Evolutionary conservation across 1,284 basidiomycete species (phyloP), one percentile per base, ranked within the genome.

Genomic region (Naganishia cerealis): DNA sequence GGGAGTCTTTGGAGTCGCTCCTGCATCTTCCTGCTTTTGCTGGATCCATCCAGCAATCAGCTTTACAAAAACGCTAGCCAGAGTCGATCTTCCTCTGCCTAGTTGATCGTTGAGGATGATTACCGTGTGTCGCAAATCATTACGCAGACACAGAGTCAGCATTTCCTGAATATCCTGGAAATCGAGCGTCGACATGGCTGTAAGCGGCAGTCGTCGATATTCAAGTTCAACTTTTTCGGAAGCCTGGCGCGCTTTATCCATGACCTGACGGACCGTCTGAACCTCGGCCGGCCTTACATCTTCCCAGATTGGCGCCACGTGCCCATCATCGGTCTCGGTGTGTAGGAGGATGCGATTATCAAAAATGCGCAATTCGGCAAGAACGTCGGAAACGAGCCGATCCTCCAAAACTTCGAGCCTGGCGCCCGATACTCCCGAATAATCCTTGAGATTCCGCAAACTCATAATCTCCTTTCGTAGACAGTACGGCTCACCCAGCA

Each of bases 71-170:
- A 94, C 90, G 7, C 94, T 90, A 18, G 93, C 88, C 71, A 94
- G 83, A 0, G 94, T 96, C 71, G 91, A 94, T 73, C 96, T 85
- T n/a, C 95, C 95, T 40, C 93, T 84, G 3, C 95, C 95, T 3
- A 99, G 86, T 80, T 99, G 96, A 76, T 94, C 96, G 77, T 99
- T 99, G 63, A 99, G 86, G 29, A 99, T 89, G 70, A 99, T 90
- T 0, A 94, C 92, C 0, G 89, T 88, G 53, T 86, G 61, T 55
- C 54, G 84, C 3, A 88, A 85, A 67, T 89, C 85, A 36, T 88
- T 87, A n/a, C 88, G 83, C 54, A 92, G 84, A 50, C 94, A 90
- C 0, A 94, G 85, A 54, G 91, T 88, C 71, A 97, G 89, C 36
- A 99, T 84, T 69, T 83, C 79, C 4, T 90, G 88, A 54, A 83